Percentiles rank a stretch among this genome's conserved stretches.
Evolutionary conservation across 2,329 filamentous ascomycete genomes (phyloP).

Genomic region (Plenodomus lindquistii): DNA sequence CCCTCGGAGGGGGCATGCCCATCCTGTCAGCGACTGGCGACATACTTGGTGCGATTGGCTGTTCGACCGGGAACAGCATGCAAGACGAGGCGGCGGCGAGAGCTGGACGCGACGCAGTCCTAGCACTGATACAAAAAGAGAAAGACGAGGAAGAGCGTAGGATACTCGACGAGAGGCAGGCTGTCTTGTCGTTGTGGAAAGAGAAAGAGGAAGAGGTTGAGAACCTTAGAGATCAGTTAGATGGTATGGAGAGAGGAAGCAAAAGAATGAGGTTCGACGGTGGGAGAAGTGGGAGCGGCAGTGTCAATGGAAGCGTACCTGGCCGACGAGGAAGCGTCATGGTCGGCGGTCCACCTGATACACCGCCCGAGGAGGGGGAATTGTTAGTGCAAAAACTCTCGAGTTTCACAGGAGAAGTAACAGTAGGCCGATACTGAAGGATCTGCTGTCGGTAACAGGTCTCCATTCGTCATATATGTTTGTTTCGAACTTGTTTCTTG

Average conservation of each 20-base stretch:
- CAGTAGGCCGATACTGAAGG: slow-evolving; percentile 13
- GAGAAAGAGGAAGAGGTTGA: slow-evolving; percentile 28
- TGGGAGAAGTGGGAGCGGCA: slow-evolving; percentile 15
- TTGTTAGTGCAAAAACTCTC: slow-evolving; percentile 9
- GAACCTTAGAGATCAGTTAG: slow-evolving; percentile 21
- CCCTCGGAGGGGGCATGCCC: slow-evolving; percentile 58
- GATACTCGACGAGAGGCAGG: slow-evolving; percentile 22
- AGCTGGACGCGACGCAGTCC: slow-evolving; percentile 55
- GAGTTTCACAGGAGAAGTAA: slow-evolving; percentile 27
- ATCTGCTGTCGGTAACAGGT: not conserved
- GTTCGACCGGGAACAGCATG: slow-evolving; percentile 57
- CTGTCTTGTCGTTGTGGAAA: slow-evolving; percentile 26
- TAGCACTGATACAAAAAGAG: slow-evolving; percentile 28
- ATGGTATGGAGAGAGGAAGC: slow-evolving; percentile 21
- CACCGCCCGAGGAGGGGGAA: slow-evolving; percentile 29
- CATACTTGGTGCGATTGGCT: slow-evolving; percentile 58
- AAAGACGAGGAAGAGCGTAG: slow-evolving; percentile 19
- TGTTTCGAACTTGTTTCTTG: not conserved
- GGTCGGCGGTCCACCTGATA: slow-evolving; percentile 18
- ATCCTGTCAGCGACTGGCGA: slow-evolving; percentile 51
- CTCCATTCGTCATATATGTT: not conserved
- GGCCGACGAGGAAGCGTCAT: slow-evolving; percentile 13
- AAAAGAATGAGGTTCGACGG: slow-evolving; percentile 23
- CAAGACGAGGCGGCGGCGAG: slow-evolving; percentile 57
- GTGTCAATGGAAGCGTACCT: slow-evolving; percentile 11